Base-by-base conservation (phyloP, 1,284 basidiomycete genomes). In the Schizophyllum commune region DNA sequence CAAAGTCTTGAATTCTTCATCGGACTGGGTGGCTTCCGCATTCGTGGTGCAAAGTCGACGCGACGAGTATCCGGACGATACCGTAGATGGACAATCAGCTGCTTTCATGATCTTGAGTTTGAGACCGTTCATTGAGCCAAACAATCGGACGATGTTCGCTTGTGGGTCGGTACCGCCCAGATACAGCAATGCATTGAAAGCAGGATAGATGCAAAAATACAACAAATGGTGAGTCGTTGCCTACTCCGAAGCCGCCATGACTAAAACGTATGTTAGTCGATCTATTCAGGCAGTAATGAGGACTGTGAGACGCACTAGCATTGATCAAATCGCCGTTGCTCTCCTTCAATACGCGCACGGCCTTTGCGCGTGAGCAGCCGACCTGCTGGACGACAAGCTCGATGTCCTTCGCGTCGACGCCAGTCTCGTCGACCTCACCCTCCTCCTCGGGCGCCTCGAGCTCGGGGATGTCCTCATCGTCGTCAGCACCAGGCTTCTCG, bases 371-470 rank as follows among this genome's bases (percentile, higher is more conserved):
- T 60, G 92, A 86, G 77, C 92, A 95, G 71, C 75, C 77, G 59
- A 86, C 85, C 80, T 96, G 94, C 63, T 85, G 82, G 81, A 98
- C 94, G 61, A 99, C 93, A 62, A 97, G 85, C 68, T 98, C 93
- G 66, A 97, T 94, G 73, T 99, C 96, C 76, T 97, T 96, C 61
- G 92, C 83, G 67, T 97, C 94, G 62, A 98, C 84, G 62, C 88
- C 91, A 51, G 86, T 87, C 75, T 92, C 91, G 66, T 91, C 90
- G 32, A 89, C 78, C 56, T 84, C 81, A 13, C 84, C 89, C 64
- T 93, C 90, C 62, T 55, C 53, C 19, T 92, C 90, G 17, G 83
- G 78, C 21, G 84, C 85, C 74, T 93, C 91, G 51, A 92, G 84
- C 63, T 91, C 90, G 62, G 92, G 92, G 57, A 92, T 85, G 59